Evolutionary conservation across 2,329 filamentous ascomycete species (phyloP), one percentile per base, ranked within the genome.

Genomic region (Boeremia lycopersici): DNA sequence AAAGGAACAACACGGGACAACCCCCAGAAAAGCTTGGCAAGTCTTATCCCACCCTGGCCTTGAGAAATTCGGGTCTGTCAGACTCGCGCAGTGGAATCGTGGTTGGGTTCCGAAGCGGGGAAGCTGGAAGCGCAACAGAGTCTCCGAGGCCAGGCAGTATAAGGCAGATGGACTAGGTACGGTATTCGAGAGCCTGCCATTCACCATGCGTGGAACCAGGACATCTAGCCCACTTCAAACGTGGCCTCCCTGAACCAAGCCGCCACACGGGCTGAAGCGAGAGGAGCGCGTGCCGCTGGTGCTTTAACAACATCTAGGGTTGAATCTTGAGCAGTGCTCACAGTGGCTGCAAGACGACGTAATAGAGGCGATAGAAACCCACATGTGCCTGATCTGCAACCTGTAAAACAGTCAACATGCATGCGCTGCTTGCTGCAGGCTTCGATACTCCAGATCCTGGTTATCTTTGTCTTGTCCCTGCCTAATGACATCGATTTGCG

Each of bases 11-110:
- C 28, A 29, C 28, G 39, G 48, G 49, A 48, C 15, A 36, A 17
- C 28, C 31, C 26, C 43, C 38, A 36, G 39, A 15, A 57, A 63
- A 65, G 66, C 67, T 70, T 71, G 68, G 67, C 65, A 48, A 57
- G 44, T 63, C 63, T 67, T 65, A 63, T 54, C 54, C 48, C 42
- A 42, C 49, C 53, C 57, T 45, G 42, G 42, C 52, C 30, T 44
- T 33, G 30, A 57, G 61, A 43, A 41, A 40, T 39, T 53, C 52
- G 57, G 56, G 43, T 56, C 31, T 53, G 49, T 34, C 43, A 15
- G 40, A 26, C 28, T 33, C 31, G 28, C 45, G 44, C 41, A 54
- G 41, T 39, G 36, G 45, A 48, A 46, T 33, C 43, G 44, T 34
- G 48, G 39, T 47, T 34, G 42, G 25, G 51, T 40, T 48, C 44